These are phyloP conservation scores for Helianthus annuus DNA, from an alignment of 129 eudicot genomes.

Conservation along the genomic window HanXRQr2.0-SUNRISE NC_035433.2:149450869-149451368, in stretches of 20 bases:
- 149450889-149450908: conserved; percentile 73
- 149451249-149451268: conserved; percentile 92
- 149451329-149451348: conserved; percentile 94
- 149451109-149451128: conserved; percentile 94
- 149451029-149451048: conserved; percentile 77
- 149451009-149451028: conserved; percentile 57
- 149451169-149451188: conserved; percentile 86
- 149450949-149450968: conserved; percentile 74
- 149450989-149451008: conserved; percentile 57
- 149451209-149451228: conserved; percentile 78
- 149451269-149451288: conserved; percentile 92
- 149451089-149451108: conserved; percentile 93
- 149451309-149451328: conserved; percentile 91
- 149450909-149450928: conserved; percentile 76
- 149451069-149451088: conserved; percentile 82
- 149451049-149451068: conserved; percentile 86
- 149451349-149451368: conserved; percentile 87
- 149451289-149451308: conserved; percentile 88
- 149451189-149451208: conserved; percentile 84
- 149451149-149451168: conserved; percentile 70
- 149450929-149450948: conserved; percentile 81
- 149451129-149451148: conserved; percentile 88
- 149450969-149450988: conserved; percentile 81
- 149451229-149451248: conserved; percentile 98
- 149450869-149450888: conserved; percentile 51